Conservation (phyloP, 768 basidiomycete species). For the Boletales sp. region DNA sequence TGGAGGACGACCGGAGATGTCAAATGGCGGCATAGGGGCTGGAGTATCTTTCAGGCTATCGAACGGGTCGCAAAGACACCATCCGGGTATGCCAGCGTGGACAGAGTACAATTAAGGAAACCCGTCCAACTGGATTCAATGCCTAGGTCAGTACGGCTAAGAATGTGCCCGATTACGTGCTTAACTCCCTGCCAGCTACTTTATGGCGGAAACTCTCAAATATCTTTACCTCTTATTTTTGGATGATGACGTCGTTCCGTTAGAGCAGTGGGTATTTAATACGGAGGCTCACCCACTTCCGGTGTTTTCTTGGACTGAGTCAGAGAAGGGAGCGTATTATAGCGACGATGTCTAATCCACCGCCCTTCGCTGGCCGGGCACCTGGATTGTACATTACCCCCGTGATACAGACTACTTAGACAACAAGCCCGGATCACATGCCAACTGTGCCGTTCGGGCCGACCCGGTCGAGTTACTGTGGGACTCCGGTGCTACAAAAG, state of each 20-base stretch:
- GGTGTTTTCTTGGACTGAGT: conserved; percentile 58
- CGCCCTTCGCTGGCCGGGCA: no score
- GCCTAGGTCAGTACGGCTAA: conserved; percentile 61
- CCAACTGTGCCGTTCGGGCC: no score
- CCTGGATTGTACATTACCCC: no score
- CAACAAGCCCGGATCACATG: no score
- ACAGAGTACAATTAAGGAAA: conserved; percentile 42
- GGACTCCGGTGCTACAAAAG: no score
- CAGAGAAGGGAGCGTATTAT: conserved; percentile 43
- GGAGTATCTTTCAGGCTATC: conserved; percentile 67
- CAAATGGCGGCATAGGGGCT: conserved; percentile 69
- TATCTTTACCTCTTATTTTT: conserved; percentile 71
- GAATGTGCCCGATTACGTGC: neutral
- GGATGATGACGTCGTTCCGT: conserved; percentile 55
- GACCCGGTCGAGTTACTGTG: no score
- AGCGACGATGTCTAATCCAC: neutral
- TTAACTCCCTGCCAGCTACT: conserved; percentile 35
- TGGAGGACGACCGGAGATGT: conserved; percentile 67
- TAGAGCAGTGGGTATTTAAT: conserved; percentile 59
- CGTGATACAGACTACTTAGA: no score
- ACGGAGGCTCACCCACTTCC: conserved; percentile 80
- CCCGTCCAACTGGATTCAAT: conserved; percentile 49
- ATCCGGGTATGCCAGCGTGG: conserved; percentile 60
- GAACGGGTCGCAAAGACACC: conserved; percentile 55
- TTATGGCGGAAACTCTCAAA: conserved; percentile 62